Conservation (phyloP, 768 basidiomycete species). For the Dacryopinax primogenitus region DNA sequence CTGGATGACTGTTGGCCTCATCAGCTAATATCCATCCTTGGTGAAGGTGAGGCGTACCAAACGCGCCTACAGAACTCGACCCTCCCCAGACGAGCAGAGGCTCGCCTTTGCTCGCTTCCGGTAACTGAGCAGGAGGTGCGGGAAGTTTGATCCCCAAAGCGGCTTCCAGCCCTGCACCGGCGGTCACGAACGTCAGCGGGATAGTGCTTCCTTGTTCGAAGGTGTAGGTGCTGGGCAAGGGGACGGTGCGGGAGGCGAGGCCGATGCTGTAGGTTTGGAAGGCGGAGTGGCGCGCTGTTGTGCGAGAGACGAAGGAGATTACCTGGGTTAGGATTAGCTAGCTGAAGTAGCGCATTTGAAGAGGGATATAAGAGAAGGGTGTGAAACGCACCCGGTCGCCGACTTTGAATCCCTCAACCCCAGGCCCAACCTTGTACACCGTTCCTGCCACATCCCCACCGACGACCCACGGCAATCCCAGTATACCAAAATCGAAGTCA, state of each 20-base stretch:
- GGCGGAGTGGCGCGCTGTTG: constrained; percentile 8
- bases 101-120: neutral
- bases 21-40: neutral
- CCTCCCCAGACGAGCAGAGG: neutral
- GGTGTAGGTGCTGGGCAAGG: constrained; percentile 9
- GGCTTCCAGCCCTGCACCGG: constrained; percentile 33
- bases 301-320: neutral
- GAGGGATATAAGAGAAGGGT: constrained; percentile 18
- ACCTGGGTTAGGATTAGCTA: constrained; percentile 26
- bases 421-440: constrained; percentile 29
- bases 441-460: constrained; percentile 33
- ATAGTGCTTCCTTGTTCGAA: constrained; percentile 31
- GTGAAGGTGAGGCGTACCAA: neutral
- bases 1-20: constrained; percentile 21
- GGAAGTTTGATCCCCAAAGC: constrained; percentile 28
- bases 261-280: constrained; percentile 31
- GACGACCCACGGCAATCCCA: constrained; percentile 28
- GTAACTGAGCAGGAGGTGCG: constrained; percentile 17
- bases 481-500: constrained; percentile 27
- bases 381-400: constrained; percentile 31
- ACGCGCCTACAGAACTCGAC: neutral
- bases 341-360: constrained; percentile 25
- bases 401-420: constrained; percentile 27
- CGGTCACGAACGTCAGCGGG: constrained; percentile 35
- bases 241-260: constrained; percentile 20